These are phyloP conservation scores for Boletellus emodensis DNA, from an alignment of 768 basidiomycete genomes.

Conservation along the genomic window DNA sequence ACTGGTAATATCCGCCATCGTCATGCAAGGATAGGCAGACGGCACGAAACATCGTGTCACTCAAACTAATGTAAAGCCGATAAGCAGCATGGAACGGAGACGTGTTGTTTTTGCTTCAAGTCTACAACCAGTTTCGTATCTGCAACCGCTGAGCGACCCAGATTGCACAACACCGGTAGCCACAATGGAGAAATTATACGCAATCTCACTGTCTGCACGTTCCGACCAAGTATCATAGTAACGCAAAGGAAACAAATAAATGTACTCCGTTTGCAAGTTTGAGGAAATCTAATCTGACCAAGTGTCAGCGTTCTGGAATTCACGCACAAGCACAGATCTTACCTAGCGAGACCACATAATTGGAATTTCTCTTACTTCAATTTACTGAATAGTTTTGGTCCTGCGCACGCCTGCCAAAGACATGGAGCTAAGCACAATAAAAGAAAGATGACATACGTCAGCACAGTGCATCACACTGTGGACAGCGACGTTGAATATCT, in stretches of 20 bases:
- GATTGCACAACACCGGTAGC: background rate
- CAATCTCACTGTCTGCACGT: background rate
- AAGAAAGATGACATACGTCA: slow-evolving; percentile 52
- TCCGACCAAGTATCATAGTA: background rate
- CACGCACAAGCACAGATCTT: background rate
- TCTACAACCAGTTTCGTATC: background rate
- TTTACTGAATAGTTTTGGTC: slow-evolving; percentile 80
- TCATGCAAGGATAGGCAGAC: no score
- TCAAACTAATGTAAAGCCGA: no score
- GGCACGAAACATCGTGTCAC: no score
- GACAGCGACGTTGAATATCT: slow-evolving; percentile 6
- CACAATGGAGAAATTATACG: background rate
- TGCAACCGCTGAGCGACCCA: background rate
- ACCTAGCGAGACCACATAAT: slow-evolving; percentile 17
- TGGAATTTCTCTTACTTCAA: slow-evolving; percentile 35
- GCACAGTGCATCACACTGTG: slow-evolving; percentile 89
- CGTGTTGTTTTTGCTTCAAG: no score
- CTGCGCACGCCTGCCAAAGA: slow-evolving; percentile 45
- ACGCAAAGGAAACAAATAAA: background rate
- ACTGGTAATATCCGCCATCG: no score
- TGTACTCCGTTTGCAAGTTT: slow-evolving; percentile 9
- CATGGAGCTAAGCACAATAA: slow-evolving; percentile 1
- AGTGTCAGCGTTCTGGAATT: background rate
- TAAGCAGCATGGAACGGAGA: no score
- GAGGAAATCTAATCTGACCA: slow-evolving; percentile 13